These are phyloP conservation scores for Macrolepiota fuliginosa DNA, from an alignment of 768 basidiomycete species.

Conservation along the genomic window DNA sequence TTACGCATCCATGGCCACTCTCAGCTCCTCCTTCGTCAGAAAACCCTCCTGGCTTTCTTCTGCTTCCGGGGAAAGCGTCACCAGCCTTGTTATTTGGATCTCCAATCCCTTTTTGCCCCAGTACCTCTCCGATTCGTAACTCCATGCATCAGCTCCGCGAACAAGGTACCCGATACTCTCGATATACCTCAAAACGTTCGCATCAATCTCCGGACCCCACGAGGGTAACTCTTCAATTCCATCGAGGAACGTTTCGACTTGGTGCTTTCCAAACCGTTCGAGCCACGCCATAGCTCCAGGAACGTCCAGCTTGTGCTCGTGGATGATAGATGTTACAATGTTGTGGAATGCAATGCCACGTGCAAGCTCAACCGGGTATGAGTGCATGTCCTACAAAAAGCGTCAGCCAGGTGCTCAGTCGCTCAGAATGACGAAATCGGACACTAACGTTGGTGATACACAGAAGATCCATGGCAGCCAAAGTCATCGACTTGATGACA, in stretches of 20 bases:
- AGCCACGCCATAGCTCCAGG: constrained; percentile 19
- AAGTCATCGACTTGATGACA: constrained; percentile 13
- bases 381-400: constrained; percentile 19
- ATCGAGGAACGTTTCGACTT: constrained; percentile 11
- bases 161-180: constrained; percentile 9
- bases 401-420: background rate
- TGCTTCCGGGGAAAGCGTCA: constrained; percentile 17
- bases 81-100: constrained; percentile 19
- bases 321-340: constrained; percentile 20
- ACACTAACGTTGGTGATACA: constrained; percentile 17
- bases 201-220: constrained; percentile 15
- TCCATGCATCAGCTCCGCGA: constrained; percentile 16
- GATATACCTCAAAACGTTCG: constrained; percentile 16
- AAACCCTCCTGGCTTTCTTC: constrained; percentile 7
- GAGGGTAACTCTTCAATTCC: constrained; percentile 12
- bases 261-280: constrained; percentile 1
- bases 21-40: constrained; percentile 4
- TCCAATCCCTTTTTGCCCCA: constrained; percentile 19
- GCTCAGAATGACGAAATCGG: background rate
- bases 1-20: background rate
- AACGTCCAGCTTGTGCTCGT: constrained; percentile 16
- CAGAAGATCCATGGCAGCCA: constrained; percentile 16
- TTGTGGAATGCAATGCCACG: constrained; percentile 19
- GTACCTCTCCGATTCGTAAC: constrained; percentile 8
- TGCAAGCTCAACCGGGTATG: constrained; percentile 19